Evolutionary conservation across 2,329 filamentous ascomycete species (phyloP), one percentile per base, ranked within the genome.

Genomic region (Colletotrichum shisoi): DNA sequence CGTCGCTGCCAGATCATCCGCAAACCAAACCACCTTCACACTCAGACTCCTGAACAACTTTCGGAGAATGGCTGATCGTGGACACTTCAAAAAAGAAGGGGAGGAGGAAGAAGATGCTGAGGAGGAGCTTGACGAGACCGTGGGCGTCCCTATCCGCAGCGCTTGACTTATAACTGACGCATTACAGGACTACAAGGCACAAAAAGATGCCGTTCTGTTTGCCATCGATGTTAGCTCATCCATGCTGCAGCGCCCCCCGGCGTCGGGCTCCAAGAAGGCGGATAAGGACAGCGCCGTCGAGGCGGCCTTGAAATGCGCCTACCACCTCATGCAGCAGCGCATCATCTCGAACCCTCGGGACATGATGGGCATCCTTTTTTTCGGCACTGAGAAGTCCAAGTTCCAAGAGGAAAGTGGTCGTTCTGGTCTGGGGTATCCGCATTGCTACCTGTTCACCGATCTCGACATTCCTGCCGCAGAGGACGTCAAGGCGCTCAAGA

Each of bases 161-260:
- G 62, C 24, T 37, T 40, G 51, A 49, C 46, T 56, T 67, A 65
- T 17, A 45, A 73, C 54, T 57, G 21, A 67, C 56, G 21, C 40
- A 42, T 63, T 48, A 12, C 72, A 94, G 93, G 89, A 88, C 78
- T 99, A 95, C 82, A 96, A 94, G 81, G 85, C 90, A 0, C 90
- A 94, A 75, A 97, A 97, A 80, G 95, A 99, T 88, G 95, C 95
- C n/a, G 87, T 98, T n/a, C 84, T 99, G 27, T 94, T 99, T 76
- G 94, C 93, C 15, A 97, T 99, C 73, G 91, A 98, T 73, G 85
- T 98, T 75, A 97, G 91, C 82, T 80, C 87, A 44, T 93, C 93
- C 0, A 99, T 98, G 94, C 82, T 98, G 70, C 81, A 82, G 71
- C 81, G 81, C 48, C 92, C 92, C 24, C 85, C 87, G 3, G 80